phyloP scores from a whole-genome alignment of 371 early-diverging fungal genomes.

The Mucor piriformis region DNA sequence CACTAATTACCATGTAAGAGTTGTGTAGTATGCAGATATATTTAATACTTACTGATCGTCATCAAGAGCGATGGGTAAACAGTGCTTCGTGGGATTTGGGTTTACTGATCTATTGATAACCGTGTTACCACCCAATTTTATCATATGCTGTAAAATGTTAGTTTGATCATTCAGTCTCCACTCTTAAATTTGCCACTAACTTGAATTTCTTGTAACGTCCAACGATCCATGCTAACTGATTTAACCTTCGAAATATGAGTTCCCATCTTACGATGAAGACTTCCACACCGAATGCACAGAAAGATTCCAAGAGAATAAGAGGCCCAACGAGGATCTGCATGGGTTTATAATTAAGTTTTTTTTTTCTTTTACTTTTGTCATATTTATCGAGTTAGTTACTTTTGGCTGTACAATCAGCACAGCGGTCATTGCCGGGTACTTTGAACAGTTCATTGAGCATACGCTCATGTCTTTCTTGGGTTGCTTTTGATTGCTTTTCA shows the following conservation, averaged over 20 bases:
- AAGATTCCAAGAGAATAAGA: constrained; percentile 93
- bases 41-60: constrained; percentile 56
- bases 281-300: constrained; percentile 92
- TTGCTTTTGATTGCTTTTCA: constrained; percentile 44
- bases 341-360: background rate
- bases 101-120: constrained; percentile 76
- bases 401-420: constrained; percentile 80
- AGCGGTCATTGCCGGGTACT: constrained; percentile 74
- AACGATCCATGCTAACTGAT: constrained; percentile 88
- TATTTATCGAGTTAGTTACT: constrained; percentile 74
- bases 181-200: constrained; percentile 33
- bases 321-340: constrained; percentile 93
- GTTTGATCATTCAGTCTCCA: constrained; percentile 16
- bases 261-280: constrained; percentile 90
- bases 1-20: constrained; percentile 39
- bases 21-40: background rate
- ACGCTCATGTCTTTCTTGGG: constrained; percentile 54
- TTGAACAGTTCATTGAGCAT: constrained; percentile 71
- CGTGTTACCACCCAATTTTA: constrained; percentile 75
- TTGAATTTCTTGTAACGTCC: constrained; percentile 93
- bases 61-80: constrained; percentile 62
- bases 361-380: background rate
- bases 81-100: constrained; percentile 66
- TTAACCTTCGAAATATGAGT: constrained; percentile 94
- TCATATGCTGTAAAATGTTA: constrained; percentile 21